Conservation (phyloP, 2,329 filamentous ascomycete genomes). For the Ustulina deusta region DNA sequence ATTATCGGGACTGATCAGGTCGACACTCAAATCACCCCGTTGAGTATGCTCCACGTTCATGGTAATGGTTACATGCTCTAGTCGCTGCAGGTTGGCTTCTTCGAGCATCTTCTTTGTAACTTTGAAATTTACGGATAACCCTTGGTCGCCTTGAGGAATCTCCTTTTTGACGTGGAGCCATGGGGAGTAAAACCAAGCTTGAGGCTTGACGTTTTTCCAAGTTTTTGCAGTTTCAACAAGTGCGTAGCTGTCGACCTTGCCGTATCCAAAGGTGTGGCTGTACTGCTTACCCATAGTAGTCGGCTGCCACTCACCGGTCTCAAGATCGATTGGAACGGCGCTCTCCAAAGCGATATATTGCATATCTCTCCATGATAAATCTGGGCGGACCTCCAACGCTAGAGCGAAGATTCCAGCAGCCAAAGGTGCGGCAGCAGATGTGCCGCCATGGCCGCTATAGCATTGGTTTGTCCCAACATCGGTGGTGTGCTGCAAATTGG, state of each 20-base stretch:
- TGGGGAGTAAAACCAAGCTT: conserved; percentile 93
- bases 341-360: conserved; percentile 91
- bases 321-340: conserved; percentile 81
- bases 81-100: conserved; percentile 81
- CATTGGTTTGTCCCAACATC: conserved; percentile 89
- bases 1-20: conserved; percentile 85
- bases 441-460: conserved; percentile 87
- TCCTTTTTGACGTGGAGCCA: conserved; percentile 90
- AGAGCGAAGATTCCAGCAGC: conserved; percentile 93
- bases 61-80: conserved; percentile 96
- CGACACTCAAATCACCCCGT: conserved; percentile 91
- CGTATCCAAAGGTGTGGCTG: conserved; percentile 95
- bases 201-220: conserved; percentile 91
- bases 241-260: conserved; percentile 89
- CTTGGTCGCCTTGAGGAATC: conserved; percentile 87
- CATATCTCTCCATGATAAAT: conserved; percentile 92
- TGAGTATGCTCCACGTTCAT: conserved; percentile 94
- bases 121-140: conserved; percentile 82
- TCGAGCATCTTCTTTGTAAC: conserved; percentile 85
- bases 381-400: conserved; percentile 84
- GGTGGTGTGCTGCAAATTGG: conserved; percentile 77
- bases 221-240: conserved; percentile 87
- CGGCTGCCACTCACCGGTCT: conserved; percentile 80
- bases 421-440: conserved; percentile 92
- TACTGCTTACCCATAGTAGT: conserved; percentile 86